These are phyloP conservation scores for Prorocentrum cordatum DNA, from an alignment of 169 alveolate genomes.

Conservation along the genomic window DNA sequence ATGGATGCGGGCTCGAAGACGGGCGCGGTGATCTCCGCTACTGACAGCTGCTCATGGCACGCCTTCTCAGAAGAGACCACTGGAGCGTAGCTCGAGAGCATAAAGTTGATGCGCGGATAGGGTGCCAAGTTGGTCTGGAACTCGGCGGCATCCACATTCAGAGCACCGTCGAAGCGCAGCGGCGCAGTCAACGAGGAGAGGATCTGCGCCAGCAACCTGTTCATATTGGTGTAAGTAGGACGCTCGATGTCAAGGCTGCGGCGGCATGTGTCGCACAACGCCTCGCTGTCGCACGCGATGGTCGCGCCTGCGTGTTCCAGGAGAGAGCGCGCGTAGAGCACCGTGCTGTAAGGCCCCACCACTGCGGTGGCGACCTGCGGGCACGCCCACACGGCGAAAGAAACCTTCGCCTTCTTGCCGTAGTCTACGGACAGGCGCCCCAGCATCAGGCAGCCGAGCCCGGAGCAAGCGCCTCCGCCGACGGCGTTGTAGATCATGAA, in stretches of 20 bases:
- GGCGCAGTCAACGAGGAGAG: background rate
- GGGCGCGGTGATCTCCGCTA: constrained; percentile 96
- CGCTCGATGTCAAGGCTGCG: constrained; percentile 94
- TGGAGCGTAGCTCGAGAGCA: constrained; percentile 97
- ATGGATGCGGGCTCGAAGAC: constrained; percentile 97
- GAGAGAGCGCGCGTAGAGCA: constrained; percentile 83
- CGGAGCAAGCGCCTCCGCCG: constrained; percentile 99
- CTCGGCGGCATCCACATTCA: constrained; percentile 87
- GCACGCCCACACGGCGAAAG: constrained; percentile 70
- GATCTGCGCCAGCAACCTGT: constrained; percentile 77
- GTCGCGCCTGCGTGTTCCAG: constrained; percentile 98
- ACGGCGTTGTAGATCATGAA: constrained; percentile 97
- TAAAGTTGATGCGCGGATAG: constrained; percentile 97
- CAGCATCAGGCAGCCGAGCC: constrained; percentile 87
- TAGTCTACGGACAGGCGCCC: constrained; percentile 88
- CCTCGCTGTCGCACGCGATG: constrained; percentile 32
- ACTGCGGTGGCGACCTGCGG: constrained; percentile 55
- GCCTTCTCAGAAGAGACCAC: constrained; percentile 97
- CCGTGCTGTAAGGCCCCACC: constrained; percentile 58
- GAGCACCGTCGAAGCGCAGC: constrained; percentile 15
- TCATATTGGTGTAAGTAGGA: constrained; percentile 95
- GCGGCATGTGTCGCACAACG: constrained; percentile 82
- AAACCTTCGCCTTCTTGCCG: constrained; percentile 89
- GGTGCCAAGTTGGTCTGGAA: constrained; percentile 99
- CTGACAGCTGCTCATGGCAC: constrained; percentile 96